phyloP scores from a whole-genome alignment of 2,329 filamentous ascomycete genomes.

The Mycogone perniciosa region DNA sequence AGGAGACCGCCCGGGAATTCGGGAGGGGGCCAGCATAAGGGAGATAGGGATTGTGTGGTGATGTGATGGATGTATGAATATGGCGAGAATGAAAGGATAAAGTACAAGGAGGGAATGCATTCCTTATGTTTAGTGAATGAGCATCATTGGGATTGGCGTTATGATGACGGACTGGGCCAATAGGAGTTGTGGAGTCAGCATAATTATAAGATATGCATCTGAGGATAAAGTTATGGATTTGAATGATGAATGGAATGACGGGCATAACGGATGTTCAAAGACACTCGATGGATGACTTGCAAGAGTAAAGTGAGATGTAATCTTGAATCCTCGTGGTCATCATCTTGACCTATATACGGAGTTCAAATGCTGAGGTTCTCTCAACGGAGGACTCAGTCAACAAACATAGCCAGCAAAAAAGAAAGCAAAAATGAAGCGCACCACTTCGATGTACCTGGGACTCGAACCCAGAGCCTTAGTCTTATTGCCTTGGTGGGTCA shows the following conservation, averaged over 20 bases:
- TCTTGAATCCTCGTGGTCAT: too few relatives aligned
- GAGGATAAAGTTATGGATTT: neutral
- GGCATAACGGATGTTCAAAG: too few relatives aligned
- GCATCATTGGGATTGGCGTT: too few relatives aligned
- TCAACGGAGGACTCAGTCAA: neutral
- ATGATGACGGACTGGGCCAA: too few relatives aligned
- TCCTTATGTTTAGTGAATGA: too few relatives aligned
- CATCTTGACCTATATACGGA: too few relatives aligned
- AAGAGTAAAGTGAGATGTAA: too few relatives aligned
- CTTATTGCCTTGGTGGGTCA: conserved; percentile 8
- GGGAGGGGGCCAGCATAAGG: conserved; percentile 16
- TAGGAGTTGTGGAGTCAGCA: too few relatives aligned
- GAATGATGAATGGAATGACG: neutral
- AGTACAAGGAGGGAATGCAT: neutral
- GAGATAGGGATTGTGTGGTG: conserved; percentile 38
- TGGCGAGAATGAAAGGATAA: neutral
- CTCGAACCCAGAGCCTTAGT: conserved; percentile 15
- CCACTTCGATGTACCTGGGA: conserved; percentile 12
- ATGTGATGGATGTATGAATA: conserved; percentile 31
- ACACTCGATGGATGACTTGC: too few relatives aligned
- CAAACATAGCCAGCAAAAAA: neutral
- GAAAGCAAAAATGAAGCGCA: neutral
- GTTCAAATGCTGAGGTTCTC: too few relatives aligned
- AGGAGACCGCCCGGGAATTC: conserved; percentile 19
- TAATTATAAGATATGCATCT: neutral